Conservation (phyloP, 139 green algal genomes). For the Eudorina sp. region DNA sequence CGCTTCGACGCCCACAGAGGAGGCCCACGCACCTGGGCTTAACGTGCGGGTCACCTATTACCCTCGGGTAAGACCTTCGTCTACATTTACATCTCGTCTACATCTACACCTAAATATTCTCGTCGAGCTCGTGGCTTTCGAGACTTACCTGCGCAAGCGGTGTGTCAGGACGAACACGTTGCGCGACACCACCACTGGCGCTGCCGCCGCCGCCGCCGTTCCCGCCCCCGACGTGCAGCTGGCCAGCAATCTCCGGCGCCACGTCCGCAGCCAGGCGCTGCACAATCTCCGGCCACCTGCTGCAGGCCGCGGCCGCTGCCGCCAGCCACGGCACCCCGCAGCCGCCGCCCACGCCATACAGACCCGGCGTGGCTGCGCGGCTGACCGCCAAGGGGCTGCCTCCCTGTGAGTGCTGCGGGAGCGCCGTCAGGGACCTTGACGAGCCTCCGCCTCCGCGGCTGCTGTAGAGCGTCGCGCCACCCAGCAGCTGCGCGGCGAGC, state of each 20-base stretch:
- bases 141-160: neutral
- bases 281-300: constrained; percentile 3
- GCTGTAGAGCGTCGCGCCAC: neutral
- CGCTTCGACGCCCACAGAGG: no score
- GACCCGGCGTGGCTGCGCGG: neutral
- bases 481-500: neutral
- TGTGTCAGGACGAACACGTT: neutral
- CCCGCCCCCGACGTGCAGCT: constrained; percentile 3
- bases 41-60: no score
- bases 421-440: neutral
- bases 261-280: constrained; percentile 24
- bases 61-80: no score
- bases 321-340: constrained; percentile 14
- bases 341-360: neutral
- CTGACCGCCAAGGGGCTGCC: neutral
- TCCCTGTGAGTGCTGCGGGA: neutral
- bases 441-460: neutral
- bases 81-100: no score
- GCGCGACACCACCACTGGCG: neutral
- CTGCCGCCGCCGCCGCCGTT: neutral
- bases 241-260: constrained; percentile 30
- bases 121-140: no score
- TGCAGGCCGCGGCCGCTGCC: neutral
- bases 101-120: no score
- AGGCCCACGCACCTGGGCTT: no score